Evolutionary conservation across 2,329 filamentous ascomycete species (phyloP), one percentile per base, ranked within the genome.

Genomic region (Aspergillus neoniger): DNA sequence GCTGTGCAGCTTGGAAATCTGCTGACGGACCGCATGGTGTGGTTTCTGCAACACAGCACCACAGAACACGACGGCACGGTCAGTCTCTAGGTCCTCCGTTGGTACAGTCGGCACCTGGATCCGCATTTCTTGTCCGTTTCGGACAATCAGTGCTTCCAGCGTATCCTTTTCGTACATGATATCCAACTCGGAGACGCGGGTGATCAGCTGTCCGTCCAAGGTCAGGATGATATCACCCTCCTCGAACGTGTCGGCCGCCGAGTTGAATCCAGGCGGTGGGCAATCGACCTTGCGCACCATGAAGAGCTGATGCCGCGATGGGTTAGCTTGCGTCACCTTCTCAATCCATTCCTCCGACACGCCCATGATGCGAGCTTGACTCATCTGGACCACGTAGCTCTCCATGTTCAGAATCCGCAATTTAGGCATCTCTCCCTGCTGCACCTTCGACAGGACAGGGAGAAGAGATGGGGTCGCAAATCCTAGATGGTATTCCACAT

Each of bases 401-500:
- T 99, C 95, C 70, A 97, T 91, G 56, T 95, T 95, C 48, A 99
- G 80, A 75, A 99, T 96, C 15, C 94, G 88, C 36, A 99, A 82
- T 67, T 91, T 89, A 0, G 95, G 96, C 23, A 86, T 87, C 61
- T 88, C 82, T 32, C 91, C 94, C 61, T 86, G 83, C 74, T 93
- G 91, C 63, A 99, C 92, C 74, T 96, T 88, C 19, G 89, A 85
- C 44, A 97, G 84, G n/a, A 99, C 90, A 0, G 94, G 92, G 1
- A 97, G 84, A 10, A 99, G 82, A 15, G 92, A 92, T 4, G 93
- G 92, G 0, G 93, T 96, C 15, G 91, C 90, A 57, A 98, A 85
- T 53, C 95, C 95, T 5, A 99, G 88, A 72, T 98, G 94, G 71
- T 99, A 99, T 76, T 99, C 95, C 65, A 96, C 91, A 69, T 99